These are phyloP conservation scores for Globisporangium uncinulatum DNA, from an alignment of 352 stramenopile genomes.

Conservation along the genomic window DNA sequence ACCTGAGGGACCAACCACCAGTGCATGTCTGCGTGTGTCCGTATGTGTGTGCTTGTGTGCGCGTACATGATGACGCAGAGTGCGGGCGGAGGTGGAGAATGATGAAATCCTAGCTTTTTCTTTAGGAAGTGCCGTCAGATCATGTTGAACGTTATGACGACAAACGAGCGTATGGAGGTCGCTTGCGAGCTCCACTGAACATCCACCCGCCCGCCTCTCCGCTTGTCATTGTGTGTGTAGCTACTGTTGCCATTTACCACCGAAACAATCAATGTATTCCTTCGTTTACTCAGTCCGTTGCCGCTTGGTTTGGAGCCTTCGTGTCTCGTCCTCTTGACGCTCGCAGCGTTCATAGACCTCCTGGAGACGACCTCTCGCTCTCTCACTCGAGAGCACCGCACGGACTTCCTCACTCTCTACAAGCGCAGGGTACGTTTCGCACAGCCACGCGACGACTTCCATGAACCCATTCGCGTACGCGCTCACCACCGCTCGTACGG, in stretches of 20 bases:
- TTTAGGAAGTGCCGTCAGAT: conserved; percentile 72
- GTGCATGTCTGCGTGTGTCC: background rate
- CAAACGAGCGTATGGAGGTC: conserved; percentile 33
- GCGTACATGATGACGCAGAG: background rate
- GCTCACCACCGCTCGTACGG: background rate
- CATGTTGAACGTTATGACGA: conserved; percentile 74
- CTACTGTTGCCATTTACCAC: background rate
- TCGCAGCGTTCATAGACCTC: too few relatives aligned
- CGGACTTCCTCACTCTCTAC: background rate
- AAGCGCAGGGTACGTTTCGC: background rate
- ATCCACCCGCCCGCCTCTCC: conserved; percentile 8
- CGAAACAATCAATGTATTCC: background rate
- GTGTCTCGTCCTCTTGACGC: background rate
- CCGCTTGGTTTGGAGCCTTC: background rate
- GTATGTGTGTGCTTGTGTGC: background rate
- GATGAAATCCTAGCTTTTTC: conserved; percentile 38
- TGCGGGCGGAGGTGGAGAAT: background rate
- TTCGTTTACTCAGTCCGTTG: background rate
- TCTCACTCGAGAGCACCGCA: too few relatives aligned
- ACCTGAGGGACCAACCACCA: conserved; percentile 6
- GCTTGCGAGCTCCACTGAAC: conserved; percentile 33
- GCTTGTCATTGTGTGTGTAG: conserved; percentile 2
- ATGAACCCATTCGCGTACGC: background rate
- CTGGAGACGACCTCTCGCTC: too few relatives aligned
- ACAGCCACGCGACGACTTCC: background rate